Percentiles rank a stretch among this genome's conserved stretches.
Conservation (phyloP, 1,284 basidiomycete species). For the Porogramme epimiltina region DNA sequence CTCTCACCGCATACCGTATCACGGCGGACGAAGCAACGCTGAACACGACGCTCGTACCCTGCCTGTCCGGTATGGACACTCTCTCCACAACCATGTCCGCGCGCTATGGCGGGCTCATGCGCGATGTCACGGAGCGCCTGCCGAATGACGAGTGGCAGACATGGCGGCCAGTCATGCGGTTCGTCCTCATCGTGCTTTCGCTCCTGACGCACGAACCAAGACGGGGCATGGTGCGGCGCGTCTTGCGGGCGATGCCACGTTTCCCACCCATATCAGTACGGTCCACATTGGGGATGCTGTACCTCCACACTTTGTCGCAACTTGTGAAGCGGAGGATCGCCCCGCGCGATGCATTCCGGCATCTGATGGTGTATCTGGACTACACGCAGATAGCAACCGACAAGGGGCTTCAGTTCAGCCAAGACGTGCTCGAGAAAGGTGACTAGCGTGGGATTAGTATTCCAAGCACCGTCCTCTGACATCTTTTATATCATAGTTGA, state of each 20-base stretch:
- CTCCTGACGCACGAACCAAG: conserved; percentile 12
- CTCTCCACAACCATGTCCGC: conserved; percentile 15
- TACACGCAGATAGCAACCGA: conserved; percentile 7
- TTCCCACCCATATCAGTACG: neutral
- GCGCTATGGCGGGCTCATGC: conserved; percentile 10
- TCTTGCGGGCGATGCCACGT: conserved; percentile 7
- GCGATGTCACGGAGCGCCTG: conserved; percentile 6
- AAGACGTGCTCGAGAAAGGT: conserved; percentile 9
- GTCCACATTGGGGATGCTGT: conserved; percentile 10
- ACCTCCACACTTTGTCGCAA: conserved; percentile 13
- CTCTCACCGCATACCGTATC: conserved; percentile 14
- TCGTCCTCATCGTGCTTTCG: conserved; percentile 13
- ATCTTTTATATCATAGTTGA: conserved; percentile 3
- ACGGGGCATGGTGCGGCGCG: conserved; percentile 7
- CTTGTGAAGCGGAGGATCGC: conserved; percentile 9
- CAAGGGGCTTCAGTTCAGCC: neutral
- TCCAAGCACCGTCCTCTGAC: neutral
- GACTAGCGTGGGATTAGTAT: neutral
- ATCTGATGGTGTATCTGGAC: conserved; percentile 9
- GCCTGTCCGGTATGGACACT: conserved; percentile 12
- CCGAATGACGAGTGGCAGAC: conserved; percentile 3
- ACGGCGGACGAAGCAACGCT: conserved; percentile 15
- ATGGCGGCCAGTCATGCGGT: conserved; percentile 15
- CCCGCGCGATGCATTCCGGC: conserved; percentile 11
- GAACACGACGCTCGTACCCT: conserved; percentile 13